Conservation (phyloP, 1,284 basidiomycete genomes). For the Polyporus tsugae region DNA sequence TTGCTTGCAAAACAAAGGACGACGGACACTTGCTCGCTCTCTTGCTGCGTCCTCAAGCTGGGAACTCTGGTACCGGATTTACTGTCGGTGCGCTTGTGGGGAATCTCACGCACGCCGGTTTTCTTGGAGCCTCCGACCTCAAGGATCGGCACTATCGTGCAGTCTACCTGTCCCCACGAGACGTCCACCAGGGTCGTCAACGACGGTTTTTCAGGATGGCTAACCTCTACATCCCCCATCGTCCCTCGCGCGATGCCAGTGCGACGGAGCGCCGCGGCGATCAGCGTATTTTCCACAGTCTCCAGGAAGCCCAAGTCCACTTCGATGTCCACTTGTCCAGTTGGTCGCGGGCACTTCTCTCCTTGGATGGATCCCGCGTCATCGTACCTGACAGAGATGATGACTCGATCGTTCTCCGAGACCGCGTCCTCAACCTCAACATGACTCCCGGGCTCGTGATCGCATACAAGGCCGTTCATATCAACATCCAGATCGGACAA, state of each 20-base stretch:
- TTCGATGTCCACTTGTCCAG: slow-evolving; percentile 18
- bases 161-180: neutral
- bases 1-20: slow-evolving; percentile 21
- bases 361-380: slow-evolving; percentile 7
- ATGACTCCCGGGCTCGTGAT: slow-evolving; percentile 1
- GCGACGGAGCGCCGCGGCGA: slow-evolving; percentile 15
- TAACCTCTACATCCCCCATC: slow-evolving; percentile 20
- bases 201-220: neutral
- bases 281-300: neutral
- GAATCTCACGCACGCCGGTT: slow-evolving; percentile 7
- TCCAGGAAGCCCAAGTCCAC: neutral
- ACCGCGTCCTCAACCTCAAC: neutral
- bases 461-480: neutral
- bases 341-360: slow-evolving; percentile 18
- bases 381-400: neutral
- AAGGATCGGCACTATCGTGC: slow-evolving; percentile 14
- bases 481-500: slow-evolving; percentile 18
- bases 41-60: slow-evolving; percentile 11
- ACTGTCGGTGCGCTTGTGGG: slow-evolving; percentile 20
- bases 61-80: slow-evolving; percentile 3
- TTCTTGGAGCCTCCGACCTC: neutral
- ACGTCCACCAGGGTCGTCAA: neutral
- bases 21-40: slow-evolving; percentile 10
- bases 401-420: neutral
- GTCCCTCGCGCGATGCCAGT: slow-evolving; percentile 5